A percentile compares a stretch with the other conserved stretches of the same genome.
phyloP scores from a whole-genome alignment of 306 rosid genomes.

The Gastrolobium bilobum region DNA sequence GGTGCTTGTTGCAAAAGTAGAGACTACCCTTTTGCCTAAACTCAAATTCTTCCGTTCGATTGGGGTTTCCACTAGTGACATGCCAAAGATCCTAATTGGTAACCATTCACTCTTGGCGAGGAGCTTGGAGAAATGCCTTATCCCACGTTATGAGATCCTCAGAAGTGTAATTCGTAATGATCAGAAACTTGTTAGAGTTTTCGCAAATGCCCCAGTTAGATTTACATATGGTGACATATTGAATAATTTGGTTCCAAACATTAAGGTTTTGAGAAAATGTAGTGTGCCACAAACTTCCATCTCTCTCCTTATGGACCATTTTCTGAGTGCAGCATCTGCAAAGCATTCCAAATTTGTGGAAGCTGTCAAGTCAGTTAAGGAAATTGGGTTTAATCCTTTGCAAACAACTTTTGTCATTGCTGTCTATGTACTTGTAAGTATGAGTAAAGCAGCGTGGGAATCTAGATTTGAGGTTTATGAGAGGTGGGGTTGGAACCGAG shows the following conservation, averaged over 20 bases:
- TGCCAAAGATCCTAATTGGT: slow-evolving; percentile 19
- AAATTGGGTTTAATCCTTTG: slow-evolving; percentile 44
- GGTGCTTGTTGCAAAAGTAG: slow-evolving; percentile 39
- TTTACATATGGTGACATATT: background rate
- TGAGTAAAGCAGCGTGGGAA: slow-evolving; percentile 19
- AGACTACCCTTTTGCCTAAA: slow-evolving; percentile 53
- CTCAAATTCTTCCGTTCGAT: slow-evolving; percentile 48
- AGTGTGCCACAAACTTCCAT: slow-evolving; percentile 44
- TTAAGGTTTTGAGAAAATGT: slow-evolving; percentile 43
- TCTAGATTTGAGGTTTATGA: slow-evolving; percentile 31
- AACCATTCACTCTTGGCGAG: background rate
- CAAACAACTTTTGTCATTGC: slow-evolving; percentile 27
- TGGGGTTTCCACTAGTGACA: slow-evolving; percentile 49
- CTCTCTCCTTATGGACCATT: background rate
- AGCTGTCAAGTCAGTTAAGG: slow-evolving; percentile 38
- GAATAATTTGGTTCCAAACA: slow-evolving; percentile 32
- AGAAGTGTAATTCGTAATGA: slow-evolving; percentile 33
- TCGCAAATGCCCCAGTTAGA: slow-evolving; percentile 1
- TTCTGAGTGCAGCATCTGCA: background rate
- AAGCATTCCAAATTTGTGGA: background rate
- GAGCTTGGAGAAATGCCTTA: slow-evolving; percentile 49
- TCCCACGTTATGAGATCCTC: slow-evolving; percentile 42
- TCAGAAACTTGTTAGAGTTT: slow-evolving; percentile 17
- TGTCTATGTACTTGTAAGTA: background rate
- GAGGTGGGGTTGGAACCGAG: slow-evolving; percentile 51